phyloP scores from a whole-genome alignment of 2,329 filamentous ascomycete species.

The Cladosporium oxysporum region DNA sequence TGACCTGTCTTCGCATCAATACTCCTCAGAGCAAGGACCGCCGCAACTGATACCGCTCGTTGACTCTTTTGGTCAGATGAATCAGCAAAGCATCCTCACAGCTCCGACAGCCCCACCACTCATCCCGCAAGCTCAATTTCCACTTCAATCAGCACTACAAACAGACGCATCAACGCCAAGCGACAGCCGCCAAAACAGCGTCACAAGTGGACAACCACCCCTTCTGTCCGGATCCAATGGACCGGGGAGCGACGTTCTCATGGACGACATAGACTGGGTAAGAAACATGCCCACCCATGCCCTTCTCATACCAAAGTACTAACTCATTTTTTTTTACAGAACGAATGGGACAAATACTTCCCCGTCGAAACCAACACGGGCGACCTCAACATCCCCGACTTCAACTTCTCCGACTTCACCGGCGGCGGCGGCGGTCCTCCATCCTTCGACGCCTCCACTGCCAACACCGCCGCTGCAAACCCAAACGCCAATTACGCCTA shows the following conservation, averaged over 20 bases:
- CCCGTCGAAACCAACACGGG: constrained; percentile 39
- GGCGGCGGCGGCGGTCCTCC: constrained; percentile 20
- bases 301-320: background rate
- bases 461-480: background rate
- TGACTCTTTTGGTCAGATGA: constrained; percentile 17
- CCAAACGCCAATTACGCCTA: background rate
- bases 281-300: constrained; percentile 36
- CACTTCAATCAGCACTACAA: constrained; percentile 26
- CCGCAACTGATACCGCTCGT: constrained; percentile 4
- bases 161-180: constrained; percentile 25
- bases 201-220: background rate
- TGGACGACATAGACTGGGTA: constrained; percentile 67
- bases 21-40: background rate
- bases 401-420: constrained; percentile 37
- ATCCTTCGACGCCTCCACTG: background rate
- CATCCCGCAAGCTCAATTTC: constrained; percentile 30
- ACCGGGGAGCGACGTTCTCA: constrained; percentile 35
- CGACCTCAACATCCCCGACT: constrained; percentile 38
- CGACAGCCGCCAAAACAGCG: constrained; percentile 28
- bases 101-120: constrained; percentile 8
- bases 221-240: constrained; percentile 11
- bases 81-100: constrained; percentile 18
- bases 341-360: constrained; percentile 51
- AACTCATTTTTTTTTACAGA: constrained; percentile 33
- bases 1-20: constrained; percentile 1